Base-by-base conservation (phyloP, 257 asterid species). In the Plantago ovata region DNA sequence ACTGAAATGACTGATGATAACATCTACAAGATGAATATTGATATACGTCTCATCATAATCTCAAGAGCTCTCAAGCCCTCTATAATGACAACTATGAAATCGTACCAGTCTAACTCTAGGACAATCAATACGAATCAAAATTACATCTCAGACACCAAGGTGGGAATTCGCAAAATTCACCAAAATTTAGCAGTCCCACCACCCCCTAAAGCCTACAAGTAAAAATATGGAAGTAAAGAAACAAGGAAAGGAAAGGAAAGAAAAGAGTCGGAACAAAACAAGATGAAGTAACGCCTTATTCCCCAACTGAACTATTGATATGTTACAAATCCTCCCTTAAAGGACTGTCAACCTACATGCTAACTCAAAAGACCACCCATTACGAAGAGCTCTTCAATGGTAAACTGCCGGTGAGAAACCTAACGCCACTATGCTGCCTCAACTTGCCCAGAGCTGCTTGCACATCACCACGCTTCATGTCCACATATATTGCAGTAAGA, bases 401-500 rank as follows among this genome's bases (percentile, higher is more conserved):
- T 39, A 63, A 58, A 56, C 69, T 51, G 46, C 74, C 54, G 3
- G 79, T 72, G 38, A 82, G 62, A 56, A 82, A 80, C 64, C 79
- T 66, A 19, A 79, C 49, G 11, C 72, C 75, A 58, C 75, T 76
- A 52, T 75, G 77, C 49, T 70, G 78, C 73, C 63, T 82, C 83
- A 86, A 70, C 79, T 76, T 89, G 21, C 62, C 72, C 19, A 86
- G 46, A 23, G 90, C 97, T 10, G 80, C 94, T 15, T 73, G 52
- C 23, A 76, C 53, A 48, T 64, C 79, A 14, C 95, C 95, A 1
- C 56, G 58, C 77, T 77, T 73, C 47, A 89, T 72, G 63, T 89
- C 97, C 66, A 89, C 56, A 46, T 89, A 89, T 23, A 84, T 70
- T 33, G 90, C 83, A 32, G 90, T 86, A 58, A 84, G 76, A 47